Conservation (phyloP, 2,329 filamentous ascomycete species). For the Fusarium buxicola region DNA sequence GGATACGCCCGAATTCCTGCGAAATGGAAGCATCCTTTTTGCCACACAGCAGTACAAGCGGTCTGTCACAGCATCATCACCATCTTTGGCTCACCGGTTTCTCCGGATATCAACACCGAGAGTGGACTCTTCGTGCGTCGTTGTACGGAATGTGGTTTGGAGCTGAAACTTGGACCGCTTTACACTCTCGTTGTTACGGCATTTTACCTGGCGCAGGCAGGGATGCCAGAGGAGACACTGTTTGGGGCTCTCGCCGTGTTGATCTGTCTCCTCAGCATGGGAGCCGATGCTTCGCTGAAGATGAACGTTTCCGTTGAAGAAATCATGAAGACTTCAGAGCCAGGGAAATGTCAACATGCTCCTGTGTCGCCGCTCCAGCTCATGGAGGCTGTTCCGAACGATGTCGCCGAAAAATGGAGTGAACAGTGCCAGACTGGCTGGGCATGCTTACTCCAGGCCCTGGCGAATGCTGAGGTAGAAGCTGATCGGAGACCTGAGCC, state of each 20-base stretch:
- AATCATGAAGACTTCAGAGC: background rate
- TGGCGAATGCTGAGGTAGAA: background rate
- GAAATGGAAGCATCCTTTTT: slow-evolving; percentile 27
- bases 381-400: background rate
- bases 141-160: slow-evolving; percentile 16
- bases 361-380: slow-evolving; percentile 3
- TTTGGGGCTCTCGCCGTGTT: slow-evolving; percentile 24
- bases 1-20: slow-evolving; percentile 17
- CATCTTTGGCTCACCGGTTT: background rate
- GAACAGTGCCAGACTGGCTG: slow-evolving; percentile 6
- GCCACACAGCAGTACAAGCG: slow-evolving; percentile 18
- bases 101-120: background rate
- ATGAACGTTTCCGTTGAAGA: slow-evolving; percentile 15
- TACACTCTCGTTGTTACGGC: slow-evolving; percentile 11
- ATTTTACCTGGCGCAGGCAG: slow-evolving; percentile 15
- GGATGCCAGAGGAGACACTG: slow-evolving; percentile 23
- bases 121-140: slow-evolving; percentile 22
- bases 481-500: no score
- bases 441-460: background rate
- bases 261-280: slow-evolving; percentile 6
- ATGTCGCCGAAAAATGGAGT: slow-evolving; percentile 9
- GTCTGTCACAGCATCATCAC: slow-evolving; percentile 6
- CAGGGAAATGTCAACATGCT: slow-evolving; percentile 2
- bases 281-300: background rate
- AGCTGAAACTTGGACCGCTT: slow-evolving; percentile 17